phyloP scores from a whole-genome alignment of 345 rosid species.

The Hibiscus trionum region DNA sequence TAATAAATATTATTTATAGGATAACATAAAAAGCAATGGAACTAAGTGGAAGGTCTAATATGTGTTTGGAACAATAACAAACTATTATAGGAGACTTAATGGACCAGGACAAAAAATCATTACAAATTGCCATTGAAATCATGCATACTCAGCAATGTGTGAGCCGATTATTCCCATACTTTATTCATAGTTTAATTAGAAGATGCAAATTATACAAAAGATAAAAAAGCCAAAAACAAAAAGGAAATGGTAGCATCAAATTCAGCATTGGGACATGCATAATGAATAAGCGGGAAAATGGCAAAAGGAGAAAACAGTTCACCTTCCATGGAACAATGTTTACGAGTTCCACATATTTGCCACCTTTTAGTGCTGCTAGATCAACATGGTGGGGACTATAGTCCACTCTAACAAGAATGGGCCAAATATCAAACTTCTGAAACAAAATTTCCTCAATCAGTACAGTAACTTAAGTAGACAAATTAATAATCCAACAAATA shows the following conservation, averaged over 20 bases:
- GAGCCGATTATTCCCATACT: not conserved
- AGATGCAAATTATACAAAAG: not conserved
- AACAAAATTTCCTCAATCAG: slow-evolving; percentile 28
- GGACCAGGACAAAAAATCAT: not conserved
- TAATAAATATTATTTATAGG: not conserved
- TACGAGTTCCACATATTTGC: slow-evolving; percentile 85
- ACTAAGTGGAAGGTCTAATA: not conserved
- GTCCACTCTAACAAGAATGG: slow-evolving; percentile 75
- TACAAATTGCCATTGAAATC: not conserved
- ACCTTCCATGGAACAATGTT: slow-evolving; percentile 98
- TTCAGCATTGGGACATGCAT: not conserved
- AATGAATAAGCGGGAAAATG: not conserved
- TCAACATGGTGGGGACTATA: slow-evolving; percentile 79
- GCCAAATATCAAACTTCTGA: slow-evolving; percentile 86
- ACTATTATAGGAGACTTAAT: not conserved
- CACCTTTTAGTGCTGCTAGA: slow-evolving; percentile 83
- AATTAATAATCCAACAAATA: slow-evolving; percentile 2
- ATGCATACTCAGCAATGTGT: not conserved
- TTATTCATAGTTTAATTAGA: not conserved
- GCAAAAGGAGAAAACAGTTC: slow-evolving; percentile 7
- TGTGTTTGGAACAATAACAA: not conserved
- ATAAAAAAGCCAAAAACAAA: not conserved
- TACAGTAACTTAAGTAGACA: slow-evolving; percentile 13
- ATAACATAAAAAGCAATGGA: not conserved
- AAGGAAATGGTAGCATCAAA: not conserved